phyloP scores from a whole-genome alignment of 73 alveolate species.

The Loxodes magnus region DNA sequence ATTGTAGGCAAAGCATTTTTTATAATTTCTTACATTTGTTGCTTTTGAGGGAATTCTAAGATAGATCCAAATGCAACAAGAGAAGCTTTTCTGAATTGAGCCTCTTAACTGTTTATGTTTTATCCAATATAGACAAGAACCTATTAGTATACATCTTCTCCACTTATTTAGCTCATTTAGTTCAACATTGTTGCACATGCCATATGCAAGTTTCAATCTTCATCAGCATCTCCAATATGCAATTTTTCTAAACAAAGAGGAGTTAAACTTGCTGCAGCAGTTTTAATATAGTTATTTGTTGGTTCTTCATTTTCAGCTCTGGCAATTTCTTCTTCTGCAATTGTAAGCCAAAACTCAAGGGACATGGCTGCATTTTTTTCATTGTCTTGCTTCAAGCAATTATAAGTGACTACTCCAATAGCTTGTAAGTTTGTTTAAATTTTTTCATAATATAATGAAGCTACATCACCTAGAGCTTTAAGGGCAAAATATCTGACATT shows the following conservation, averaged over 20 bases:
- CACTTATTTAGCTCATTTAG: neutral
- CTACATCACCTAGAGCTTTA: conserved; percentile 32
- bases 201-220: neutral
- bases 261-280: conserved; percentile 8
- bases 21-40: neutral
- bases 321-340: conserved; percentile 36
- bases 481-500: conserved; percentile 20
- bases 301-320: conserved; percentile 12
- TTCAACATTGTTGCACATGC: neutral
- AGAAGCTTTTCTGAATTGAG: neutral
- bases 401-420: conserved; percentile 17
- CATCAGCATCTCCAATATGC: conserved; percentile 22
- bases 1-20: neutral
- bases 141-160: neutral
- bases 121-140: neutral
- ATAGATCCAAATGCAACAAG: conserved; percentile 2
- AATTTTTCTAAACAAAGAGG: conserved; percentile 15
- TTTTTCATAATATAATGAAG: conserved; percentile 24
- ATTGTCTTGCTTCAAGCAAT: conserved; percentile 12
- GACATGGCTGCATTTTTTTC: conserved; percentile 34
- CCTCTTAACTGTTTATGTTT: neutral
- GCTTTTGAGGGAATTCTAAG: neutral
- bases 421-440: conserved; percentile 13
- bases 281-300: conserved; percentile 10
- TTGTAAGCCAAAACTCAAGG: conserved; percentile 44